phyloP scores from a whole-genome alignment of 2,329 filamentous ascomycete species.

The Fusarium sambucinum region DNA sequence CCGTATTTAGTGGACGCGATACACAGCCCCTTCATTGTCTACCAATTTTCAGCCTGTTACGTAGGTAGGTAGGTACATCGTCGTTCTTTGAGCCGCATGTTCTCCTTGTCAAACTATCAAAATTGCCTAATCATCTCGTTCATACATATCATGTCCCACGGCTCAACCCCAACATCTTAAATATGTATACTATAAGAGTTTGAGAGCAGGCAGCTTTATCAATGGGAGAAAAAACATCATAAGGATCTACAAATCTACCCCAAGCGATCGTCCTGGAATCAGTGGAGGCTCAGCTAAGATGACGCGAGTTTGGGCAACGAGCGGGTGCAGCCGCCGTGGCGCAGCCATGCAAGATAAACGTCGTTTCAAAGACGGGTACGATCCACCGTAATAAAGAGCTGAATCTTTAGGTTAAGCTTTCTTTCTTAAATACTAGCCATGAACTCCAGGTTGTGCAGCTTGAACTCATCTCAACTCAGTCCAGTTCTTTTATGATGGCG shows the following conservation, averaged over 20 bases:
- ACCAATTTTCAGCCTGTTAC: background rate
- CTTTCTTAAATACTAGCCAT: background rate
- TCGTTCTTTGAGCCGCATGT: too few species aligned
- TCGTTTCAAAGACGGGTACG: background rate
- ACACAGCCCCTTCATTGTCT: conserved; percentile 5
- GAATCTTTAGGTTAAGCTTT: conserved; percentile 4
- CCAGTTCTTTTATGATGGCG: background rate
- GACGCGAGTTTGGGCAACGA: conserved; percentile 17
- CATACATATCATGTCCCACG: too few species aligned
- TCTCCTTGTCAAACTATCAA: too few species aligned
- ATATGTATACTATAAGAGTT: too few species aligned
- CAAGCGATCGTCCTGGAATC: background rate
- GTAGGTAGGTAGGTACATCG: background rate
- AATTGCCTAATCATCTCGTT: too few species aligned
- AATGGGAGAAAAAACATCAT: background rate
- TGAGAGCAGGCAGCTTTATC: background rate
- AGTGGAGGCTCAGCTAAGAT: conserved; percentile 25
- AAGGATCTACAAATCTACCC: background rate
- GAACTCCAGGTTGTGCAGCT: background rate
- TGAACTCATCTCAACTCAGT: background rate
- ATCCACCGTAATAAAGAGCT: conserved; percentile 12
- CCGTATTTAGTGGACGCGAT: background rate
- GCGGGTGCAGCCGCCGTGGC: conserved; percentile 36
- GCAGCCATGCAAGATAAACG: conserved; percentile 11
- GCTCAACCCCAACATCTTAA: too few species aligned